These are phyloP conservation scores for Citeromyces hawaiiensis DNA, from an alignment of 1,139 yeast species.

Conservation along the genomic window DNA sequence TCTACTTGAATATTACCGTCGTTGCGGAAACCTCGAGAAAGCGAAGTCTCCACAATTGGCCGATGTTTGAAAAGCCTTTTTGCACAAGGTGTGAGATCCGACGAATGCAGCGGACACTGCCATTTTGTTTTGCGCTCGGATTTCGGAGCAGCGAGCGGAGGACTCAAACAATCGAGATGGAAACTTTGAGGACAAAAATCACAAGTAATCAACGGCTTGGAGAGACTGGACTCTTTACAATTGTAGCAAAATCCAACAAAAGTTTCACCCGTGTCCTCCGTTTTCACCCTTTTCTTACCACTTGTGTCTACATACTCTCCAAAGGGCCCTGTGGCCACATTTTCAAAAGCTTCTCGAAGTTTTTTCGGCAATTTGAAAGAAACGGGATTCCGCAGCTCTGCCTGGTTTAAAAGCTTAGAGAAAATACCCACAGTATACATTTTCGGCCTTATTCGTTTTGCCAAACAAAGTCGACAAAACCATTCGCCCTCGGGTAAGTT, in stretches of 20 bases:
- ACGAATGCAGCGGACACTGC: conserved; percentile 89
- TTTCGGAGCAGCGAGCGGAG: conserved; percentile 67
- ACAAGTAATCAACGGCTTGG: conserved; percentile 52
- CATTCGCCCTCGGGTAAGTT: conserved; percentile 81
- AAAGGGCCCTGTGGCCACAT: conserved; percentile 50
- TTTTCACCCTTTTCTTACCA: conserved; percentile 27
- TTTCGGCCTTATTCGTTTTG: conserved; percentile 16
- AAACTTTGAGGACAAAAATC: conserved; percentile 81
- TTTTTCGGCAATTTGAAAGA: conserved; percentile 60
- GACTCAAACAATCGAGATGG: conserved; percentile 82
- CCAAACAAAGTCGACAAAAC: conserved; percentile 69
- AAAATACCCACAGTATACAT: conserved; percentile 32
- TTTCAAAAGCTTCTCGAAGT: conserved; percentile 56
- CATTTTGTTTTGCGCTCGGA: conserved; percentile 64
- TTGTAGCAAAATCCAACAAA: conserved; percentile 57
- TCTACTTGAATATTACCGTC: conserved; percentile 56
- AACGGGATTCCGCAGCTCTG: conserved; percentile 52
- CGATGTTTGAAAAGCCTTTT: conserved; percentile 40
- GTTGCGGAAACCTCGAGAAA: conserved; percentile 45
- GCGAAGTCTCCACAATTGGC: conserved; percentile 36
- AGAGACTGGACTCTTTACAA: conserved; percentile 61
- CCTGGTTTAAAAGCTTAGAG: conserved; percentile 45
- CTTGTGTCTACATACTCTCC: conserved; percentile 64
- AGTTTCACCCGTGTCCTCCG: conserved; percentile 43
- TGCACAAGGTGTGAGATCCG: conserved; percentile 28